Conservation (phyloP, 306 rosid genomes). For the Crotalaria pallida region DNA sequence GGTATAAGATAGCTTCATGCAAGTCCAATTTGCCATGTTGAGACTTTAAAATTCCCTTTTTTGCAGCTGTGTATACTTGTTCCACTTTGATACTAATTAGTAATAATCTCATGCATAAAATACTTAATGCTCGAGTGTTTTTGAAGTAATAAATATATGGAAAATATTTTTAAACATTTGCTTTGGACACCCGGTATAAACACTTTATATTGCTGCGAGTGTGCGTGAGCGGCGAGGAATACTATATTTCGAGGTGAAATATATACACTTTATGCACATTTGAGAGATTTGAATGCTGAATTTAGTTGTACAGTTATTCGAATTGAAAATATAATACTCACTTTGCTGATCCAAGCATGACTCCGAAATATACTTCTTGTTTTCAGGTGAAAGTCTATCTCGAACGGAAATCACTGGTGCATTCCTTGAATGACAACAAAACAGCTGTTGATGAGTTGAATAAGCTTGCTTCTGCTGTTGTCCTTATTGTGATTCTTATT, state of each 20-base stretch:
- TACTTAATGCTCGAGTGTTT: too few relatives aligned
- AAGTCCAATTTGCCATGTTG: neutral
- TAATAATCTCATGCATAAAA: neutral
- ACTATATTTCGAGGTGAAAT: too few relatives aligned
- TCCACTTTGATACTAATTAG: too few relatives aligned
- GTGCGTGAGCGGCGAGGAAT: too few relatives aligned
- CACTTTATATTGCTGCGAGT: too few relatives aligned
- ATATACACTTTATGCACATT: too few relatives aligned
- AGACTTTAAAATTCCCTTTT: neutral
- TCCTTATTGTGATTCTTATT: constrained; percentile 38
- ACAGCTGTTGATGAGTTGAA: constrained; percentile 82
- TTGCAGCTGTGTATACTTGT: neutral
- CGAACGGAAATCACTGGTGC: constrained; percentile 68
- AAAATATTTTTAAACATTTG: too few relatives aligned
- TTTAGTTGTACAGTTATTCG: too few relatives aligned
- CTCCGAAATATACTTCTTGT: constrained; percentile 7
- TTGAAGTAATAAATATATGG: neutral
- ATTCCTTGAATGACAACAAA: constrained; percentile 73
- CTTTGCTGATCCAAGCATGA: neutral
- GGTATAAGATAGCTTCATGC: neutral
- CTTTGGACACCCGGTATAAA: too few relatives aligned
- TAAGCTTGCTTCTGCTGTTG: constrained; percentile 45
- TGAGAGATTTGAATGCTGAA: too few relatives aligned
- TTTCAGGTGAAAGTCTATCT: constrained; percentile 73
- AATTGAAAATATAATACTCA: neutral